A percentile compares a stretch with the other conserved stretches of the same genome.
Evolutionary conservation across 192 early-diverging fungal genomes (phyloP).

Genomic region (Coemansia sp.): DNA sequence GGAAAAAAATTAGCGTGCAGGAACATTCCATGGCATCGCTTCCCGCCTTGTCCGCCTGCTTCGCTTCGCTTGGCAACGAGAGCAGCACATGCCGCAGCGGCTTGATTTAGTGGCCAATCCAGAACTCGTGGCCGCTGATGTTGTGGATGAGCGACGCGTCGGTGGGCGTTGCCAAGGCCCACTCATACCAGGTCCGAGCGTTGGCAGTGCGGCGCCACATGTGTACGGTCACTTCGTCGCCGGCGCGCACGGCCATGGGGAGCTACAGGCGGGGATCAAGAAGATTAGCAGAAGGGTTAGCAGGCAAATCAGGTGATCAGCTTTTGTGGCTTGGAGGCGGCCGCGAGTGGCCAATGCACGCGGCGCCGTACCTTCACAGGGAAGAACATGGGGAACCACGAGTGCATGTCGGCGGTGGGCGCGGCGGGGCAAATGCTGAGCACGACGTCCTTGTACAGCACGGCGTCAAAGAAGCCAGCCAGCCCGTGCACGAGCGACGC

Average conservation of each 20-base stretch:
- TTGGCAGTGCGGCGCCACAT: conserved; percentile 82
- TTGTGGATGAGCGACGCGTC: conserved; percentile 32
- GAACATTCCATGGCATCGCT: neutral
- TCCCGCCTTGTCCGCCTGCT: no score
- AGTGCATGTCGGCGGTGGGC: conserved; percentile 91
- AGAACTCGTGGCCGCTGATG: conserved; percentile 25
- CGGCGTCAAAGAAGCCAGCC: conserved; percentile 94
- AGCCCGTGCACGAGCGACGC: conserved; percentile 82
- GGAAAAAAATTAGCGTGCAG: neutral
- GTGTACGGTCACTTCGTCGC: conserved; percentile 59
- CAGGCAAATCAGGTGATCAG: neutral
- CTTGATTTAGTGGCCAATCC: conserved; percentile 25
- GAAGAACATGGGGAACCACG: conserved; percentile 99
- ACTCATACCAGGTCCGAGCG: conserved; percentile 97
- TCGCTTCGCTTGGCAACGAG: no score
- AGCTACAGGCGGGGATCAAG: conserved; percentile 37
- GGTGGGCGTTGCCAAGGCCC: conserved; percentile 55
- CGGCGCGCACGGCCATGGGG: conserved; percentile 66
- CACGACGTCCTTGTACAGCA: conserved; percentile 77
- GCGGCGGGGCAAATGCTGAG: conserved; percentile 78
- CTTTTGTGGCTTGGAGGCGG: no score
- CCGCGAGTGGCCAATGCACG: no score
- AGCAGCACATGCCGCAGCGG: neutral
- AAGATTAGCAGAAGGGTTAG: conserved; percentile 1
- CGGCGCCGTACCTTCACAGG: conserved; percentile 62